A percentile compares a stretch with the other conserved stretches of the same genome.
These are phyloP conservation scores for Aspergillus cejpii DNA, from an alignment of 2,329 filamentous ascomycete genomes.

Conservation along the genomic window DNA sequence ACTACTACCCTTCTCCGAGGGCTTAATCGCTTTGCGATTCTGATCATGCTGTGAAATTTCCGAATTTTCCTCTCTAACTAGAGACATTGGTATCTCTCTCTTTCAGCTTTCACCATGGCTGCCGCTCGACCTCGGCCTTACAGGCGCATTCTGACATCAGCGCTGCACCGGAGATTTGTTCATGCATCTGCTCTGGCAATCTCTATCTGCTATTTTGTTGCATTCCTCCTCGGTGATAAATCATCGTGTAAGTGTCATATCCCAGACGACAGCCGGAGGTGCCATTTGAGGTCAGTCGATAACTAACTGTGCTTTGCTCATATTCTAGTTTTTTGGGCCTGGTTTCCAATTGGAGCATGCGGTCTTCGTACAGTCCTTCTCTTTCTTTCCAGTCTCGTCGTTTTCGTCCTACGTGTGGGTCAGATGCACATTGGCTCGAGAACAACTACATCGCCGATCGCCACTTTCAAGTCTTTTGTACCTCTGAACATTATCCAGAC, in stretches of 20 bases:
- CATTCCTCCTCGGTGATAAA: constrained; percentile 63
- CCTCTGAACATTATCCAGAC: constrained; percentile 61
- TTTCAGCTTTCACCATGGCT: constrained; percentile 32
- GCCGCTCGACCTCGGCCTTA: constrained; percentile 49
- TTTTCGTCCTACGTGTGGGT: constrained; percentile 80
- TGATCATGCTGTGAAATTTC: constrained; percentile 22
- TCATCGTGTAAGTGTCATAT: constrained; percentile 55
- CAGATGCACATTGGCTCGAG: constrained; percentile 70
- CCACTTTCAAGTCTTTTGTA: constrained; percentile 55
- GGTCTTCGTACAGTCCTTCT: constrained; percentile 69
- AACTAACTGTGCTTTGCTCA: constrained; percentile 6
- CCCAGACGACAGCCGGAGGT: neutral
- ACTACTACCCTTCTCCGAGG: neutral
- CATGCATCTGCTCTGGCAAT: constrained; percentile 66
- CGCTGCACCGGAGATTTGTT: constrained; percentile 78
- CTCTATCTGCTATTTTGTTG: constrained; percentile 64
- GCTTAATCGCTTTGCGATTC: constrained; percentile 2
- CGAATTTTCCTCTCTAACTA: constrained; percentile 12
- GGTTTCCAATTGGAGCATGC: constrained; percentile 72
- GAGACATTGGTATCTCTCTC: constrained; percentile 22
- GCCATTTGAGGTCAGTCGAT: neutral
- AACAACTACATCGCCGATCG: constrained; percentile 62
- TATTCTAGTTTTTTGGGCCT: constrained; percentile 66
- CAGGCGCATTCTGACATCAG: constrained; percentile 84
- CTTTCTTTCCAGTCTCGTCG: constrained; percentile 65